These are phyloP conservation scores for Amoebophrya sp. DNA, from an alignment of 169 alveolate species.

Conservation along the genomic window DNA sequence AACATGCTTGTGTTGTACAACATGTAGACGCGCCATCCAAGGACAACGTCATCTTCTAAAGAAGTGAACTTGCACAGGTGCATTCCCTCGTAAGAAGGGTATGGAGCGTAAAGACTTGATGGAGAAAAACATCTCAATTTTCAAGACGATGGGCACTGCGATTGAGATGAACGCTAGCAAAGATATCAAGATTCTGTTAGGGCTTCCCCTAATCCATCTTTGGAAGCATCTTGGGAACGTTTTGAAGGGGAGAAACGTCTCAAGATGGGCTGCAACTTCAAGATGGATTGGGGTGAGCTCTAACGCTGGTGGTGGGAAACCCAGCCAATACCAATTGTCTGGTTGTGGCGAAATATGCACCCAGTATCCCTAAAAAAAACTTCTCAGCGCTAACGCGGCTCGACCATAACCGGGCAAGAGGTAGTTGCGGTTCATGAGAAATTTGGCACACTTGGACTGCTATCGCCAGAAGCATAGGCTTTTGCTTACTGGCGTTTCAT, in stretches of 20 bases:
- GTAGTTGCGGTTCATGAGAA: too few relatives aligned
- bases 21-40: too few relatives aligned
- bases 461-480: too few relatives aligned
- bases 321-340: constrained; percentile 74
- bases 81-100: constrained; percentile 78
- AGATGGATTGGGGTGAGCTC: too few relatives aligned
- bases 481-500: too few relatives aligned
- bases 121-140: constrained; percentile 60
- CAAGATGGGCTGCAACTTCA: too few relatives aligned
- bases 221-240: too few relatives aligned
- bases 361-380: constrained; percentile 61
- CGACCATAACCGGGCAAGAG: constrained; percentile 66
- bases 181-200: constrained; percentile 52
- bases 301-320: constrained; percentile 69
- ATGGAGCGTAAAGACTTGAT: constrained; percentile 79
- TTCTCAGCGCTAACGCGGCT: constrained; percentile 65
- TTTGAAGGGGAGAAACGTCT: too few relatives aligned
- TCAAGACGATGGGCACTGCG: constrained; percentile 59
- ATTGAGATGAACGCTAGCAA: neutral
- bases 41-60: too few relatives aligned
- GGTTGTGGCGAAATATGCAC: constrained; percentile 58
- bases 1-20: too few relatives aligned
- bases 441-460: too few relatives aligned
- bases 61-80: constrained; percentile 35
- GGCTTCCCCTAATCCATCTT: too few relatives aligned